Evolutionary conservation across 176 grass and related monocot genomes (phyloP), one percentile per base, ranked within the genome.

Genomic region (Panicum miliaceum): DNA sequence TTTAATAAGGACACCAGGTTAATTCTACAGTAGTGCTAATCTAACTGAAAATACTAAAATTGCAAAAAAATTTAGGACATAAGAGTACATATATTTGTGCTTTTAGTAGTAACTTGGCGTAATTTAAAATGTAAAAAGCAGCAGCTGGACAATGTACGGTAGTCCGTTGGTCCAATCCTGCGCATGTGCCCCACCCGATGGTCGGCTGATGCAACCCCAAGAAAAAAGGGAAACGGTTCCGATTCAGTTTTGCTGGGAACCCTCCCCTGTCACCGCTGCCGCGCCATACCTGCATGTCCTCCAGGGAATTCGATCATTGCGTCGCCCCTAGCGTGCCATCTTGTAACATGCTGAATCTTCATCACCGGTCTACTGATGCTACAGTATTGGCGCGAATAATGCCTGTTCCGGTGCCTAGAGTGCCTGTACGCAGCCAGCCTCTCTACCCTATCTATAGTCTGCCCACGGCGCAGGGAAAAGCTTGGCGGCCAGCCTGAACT

Each of bases 311-410:
- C 69, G 75, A 78, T 78, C 64, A 62, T 61, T 69, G 51, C 83
- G 45, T 14, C 47, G 34, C 3, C 50, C 18, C 37, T n/a, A 58
- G 83, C 51, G 64, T 85, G 69, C 81, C 20, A 56, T 64, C 11
- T 19, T n/a, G n/a, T n/a, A n/a, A 8, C 12, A 43, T 35, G 67
- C 9, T 50, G 47, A 27, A 12, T 26, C 22, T 13, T 16, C 63
- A 9, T 9, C 50, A 12, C 65, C 36, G 4, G 7, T 27, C 32
- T 59, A 45, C 61, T 27, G 14, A 27, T 37, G 69, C 29, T 68
- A 81, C 78, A 82, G 80, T 71, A 71, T 32, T 18, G 65, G 13
- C 36, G 35, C 51, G 51, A 82, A 71, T 42, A 69, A 19, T 63
- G 38, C 7, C n/a, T 3, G 8, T 37, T 52, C 70, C 57, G 53